These are phyloP conservation scores for Hymenoscyphus repandus DNA, from an alignment of 2,329 filamentous ascomycete genomes.

Conservation along the genomic window DNA sequence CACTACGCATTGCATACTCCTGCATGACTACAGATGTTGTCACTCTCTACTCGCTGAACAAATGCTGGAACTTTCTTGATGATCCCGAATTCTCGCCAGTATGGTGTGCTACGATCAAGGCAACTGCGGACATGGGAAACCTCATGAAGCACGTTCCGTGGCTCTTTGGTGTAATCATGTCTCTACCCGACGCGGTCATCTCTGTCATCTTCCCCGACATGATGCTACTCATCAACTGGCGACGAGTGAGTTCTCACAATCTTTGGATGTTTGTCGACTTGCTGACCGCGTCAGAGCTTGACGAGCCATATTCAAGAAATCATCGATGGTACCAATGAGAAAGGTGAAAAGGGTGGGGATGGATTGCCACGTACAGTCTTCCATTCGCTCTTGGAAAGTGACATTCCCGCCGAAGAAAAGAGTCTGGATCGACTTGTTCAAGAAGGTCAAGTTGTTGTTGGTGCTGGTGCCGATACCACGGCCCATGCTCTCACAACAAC, in stretches of 20 bases:
- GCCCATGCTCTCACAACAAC: conserved; percentile 6
- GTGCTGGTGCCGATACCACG: conserved; percentile 12
- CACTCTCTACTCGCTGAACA: conserved; percentile 28
- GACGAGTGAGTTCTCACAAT: conserved; percentile 6
- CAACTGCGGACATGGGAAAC: conserved; percentile 8
- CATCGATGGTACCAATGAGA: conserved; percentile 1
- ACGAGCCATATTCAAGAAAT: conserved; percentile 7
- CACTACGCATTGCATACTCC: conserved; percentile 14
- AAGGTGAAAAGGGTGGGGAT: conserved; percentile 1
- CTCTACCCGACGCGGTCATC: conserved; percentile 9
- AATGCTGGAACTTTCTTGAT: conserved; percentile 19
- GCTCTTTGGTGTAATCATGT: conserved; percentile 8
- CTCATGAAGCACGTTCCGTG: conserved; percentile 21
- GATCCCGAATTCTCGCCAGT: conserved; percentile 17
- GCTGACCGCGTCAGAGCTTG: not conserved
- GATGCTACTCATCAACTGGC: conserved; percentile 12
- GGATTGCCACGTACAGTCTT: conserved; percentile 12
- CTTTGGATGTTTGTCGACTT: not conserved
- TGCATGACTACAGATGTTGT: conserved; percentile 27
- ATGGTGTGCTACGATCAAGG: conserved; percentile 17
- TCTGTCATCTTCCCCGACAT: conserved; percentile 9
- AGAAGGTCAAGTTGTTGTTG: conserved; percentile 11
- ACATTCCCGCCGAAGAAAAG: conserved; percentile 18
- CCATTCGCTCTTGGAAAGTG: conserved; percentile 15
- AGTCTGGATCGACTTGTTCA: conserved; percentile 6